Evolutionary conservation across 176 grass and related monocot genomes (phyloP), one percentile per base, ranked within the genome.

Genomic region (Urochloa ruziziensis): DNA sequence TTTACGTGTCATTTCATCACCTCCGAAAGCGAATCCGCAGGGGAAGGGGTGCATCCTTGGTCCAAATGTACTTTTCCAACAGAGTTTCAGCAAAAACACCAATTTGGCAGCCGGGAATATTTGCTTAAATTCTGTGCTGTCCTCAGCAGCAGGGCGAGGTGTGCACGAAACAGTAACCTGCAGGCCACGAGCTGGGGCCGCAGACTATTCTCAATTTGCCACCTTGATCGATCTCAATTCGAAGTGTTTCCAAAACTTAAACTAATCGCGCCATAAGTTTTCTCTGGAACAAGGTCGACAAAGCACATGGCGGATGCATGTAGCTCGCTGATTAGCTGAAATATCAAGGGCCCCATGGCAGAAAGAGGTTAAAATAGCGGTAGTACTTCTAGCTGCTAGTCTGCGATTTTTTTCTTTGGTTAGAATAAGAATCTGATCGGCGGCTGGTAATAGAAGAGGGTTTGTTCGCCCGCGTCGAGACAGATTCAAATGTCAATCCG

Each of bases 401-500:
- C 18, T 61, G 23, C 33, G 63, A 40, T 23, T 24, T 28, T 61
- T 23, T 23, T 57, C 6, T 43, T 4, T 18, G n/a, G n/a, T n/a
- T n/a, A n/a, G n/a, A n/a, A n/a, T n/a, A n/a, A 30, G 21, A 66
- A 66, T 67, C 34, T 27, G 46, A 47, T 81, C 10, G 32, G 43
- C 78, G 25, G 77, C 70, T 52, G 32, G 42, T 54, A 44, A 75
- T 23, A 11, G 18, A 25, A 23, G n/a, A 33, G 2, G 37, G 27
- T 80, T 72, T 13, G 54, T 48, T 78, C 8, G 14, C 56, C 49
- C n/a, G 59, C 67, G 12, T 66, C 54, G 28, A 33, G 83, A 90
- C 59, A 48, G 57, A 86, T 83, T 78, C 83, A 90, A 90, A 82
- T 64, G 83, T 86, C 79, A 71, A 90, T 78, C 65, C 35, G 34